Evolutionary conservation across 768 basidiomycete genomes (phyloP), one percentile per base, ranked within the genome.

Genomic region (Leucosporidium yakuticum): DNA sequence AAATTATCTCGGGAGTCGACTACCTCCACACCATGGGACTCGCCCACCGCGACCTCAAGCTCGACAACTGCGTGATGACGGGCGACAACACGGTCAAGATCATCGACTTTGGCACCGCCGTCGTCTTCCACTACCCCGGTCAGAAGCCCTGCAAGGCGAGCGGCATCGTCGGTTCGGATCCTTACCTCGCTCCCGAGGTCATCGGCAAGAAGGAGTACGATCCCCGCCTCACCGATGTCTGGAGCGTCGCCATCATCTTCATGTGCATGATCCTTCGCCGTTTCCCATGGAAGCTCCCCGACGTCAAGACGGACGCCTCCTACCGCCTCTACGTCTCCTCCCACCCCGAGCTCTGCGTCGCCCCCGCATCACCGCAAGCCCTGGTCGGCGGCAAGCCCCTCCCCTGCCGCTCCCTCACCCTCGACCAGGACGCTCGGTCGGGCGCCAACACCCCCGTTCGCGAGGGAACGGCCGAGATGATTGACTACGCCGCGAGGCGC

Each of bases 1-100:
- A 99, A 80, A 97, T 99, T 74, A 91, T 94, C 79, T 89, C 91
- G 75, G 96, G 96, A 64, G 95, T 99, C 70, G 90, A 95, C 79
- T 98, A 99, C 78, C 87, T 99, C 59, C 96, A 99, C 80, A 88
- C 90, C 73, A 87, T 98, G 82, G 96, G 96, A 32, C 87, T 98
- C 60, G 96, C 96, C 8, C 96, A 99, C 77, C 90, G 96, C 55
- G 96, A 99, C 79, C 86, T 99, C 80, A 99, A 99, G 80, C 88
- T 99, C 68, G 96, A 99, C 82, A 99, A 99, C 79, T 98, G 96
- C 79, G 96, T 99, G 81, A 96, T 99, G 91, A 95, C 90, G n/a
- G 82, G 82, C 4, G 84, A 88, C 76, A 92, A 97, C 77, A 85
- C 96, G 73, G 91, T 99, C 82, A 99, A 99, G 79, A 85, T 99